Evolutionary conservation across 495 filamentous ascomycete species (phyloP).

Genomic region (Podospora pseudocomata): DNA sequence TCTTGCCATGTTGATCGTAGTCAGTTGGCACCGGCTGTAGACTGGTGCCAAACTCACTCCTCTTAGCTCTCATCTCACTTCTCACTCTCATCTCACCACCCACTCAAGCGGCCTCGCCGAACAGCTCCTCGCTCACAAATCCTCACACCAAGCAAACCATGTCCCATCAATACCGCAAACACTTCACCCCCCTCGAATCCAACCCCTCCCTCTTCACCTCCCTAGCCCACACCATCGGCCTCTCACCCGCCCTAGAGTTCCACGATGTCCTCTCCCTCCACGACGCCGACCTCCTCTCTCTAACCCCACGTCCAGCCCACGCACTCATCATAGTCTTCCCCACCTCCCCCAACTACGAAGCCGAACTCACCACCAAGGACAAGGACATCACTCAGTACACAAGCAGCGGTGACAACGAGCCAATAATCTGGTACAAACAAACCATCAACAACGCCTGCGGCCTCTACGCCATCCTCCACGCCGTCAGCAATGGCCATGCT

Average conservation of each 20-base stretch:
- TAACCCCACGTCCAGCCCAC: conserved; percentile 56
- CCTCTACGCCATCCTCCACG: conserved; percentile 11
- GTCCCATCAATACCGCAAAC: conserved; percentile 19
- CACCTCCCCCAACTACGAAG: conserved; percentile 53
- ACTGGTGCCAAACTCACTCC: too few relatives aligned
- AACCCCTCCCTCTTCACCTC: conserved; percentile 42
- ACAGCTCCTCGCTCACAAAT: too few relatives aligned
- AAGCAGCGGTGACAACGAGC: neutral
- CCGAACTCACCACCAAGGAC: neutral
- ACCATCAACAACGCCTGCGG: conserved; percentile 16
- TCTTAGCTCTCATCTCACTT: too few relatives aligned
- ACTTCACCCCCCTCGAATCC: conserved; percentile 34
- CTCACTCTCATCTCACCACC: too few relatives aligned
- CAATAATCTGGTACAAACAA: conserved; percentile 12
- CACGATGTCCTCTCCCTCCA: conserved; percentile 68
- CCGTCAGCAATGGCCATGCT: conserved; percentile 8
- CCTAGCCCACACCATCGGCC: conserved; percentile 58
- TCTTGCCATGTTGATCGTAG: too few relatives aligned
- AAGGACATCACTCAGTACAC: neutral
- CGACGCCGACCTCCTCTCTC: conserved; percentile 55
- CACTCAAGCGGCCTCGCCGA: too few relatives aligned
- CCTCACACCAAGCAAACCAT: neutral
- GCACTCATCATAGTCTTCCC: conserved; percentile 72
- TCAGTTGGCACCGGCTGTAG: too few relatives aligned
- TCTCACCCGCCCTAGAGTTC: conserved; percentile 56